A percentile compares a stretch with the other conserved stretches of the same genome.
These are phyloP conservation scores for Penicillium sp. DNA, from an alignment of 2,329 filamentous ascomycete genomes.

Conservation along the genomic window DNA sequence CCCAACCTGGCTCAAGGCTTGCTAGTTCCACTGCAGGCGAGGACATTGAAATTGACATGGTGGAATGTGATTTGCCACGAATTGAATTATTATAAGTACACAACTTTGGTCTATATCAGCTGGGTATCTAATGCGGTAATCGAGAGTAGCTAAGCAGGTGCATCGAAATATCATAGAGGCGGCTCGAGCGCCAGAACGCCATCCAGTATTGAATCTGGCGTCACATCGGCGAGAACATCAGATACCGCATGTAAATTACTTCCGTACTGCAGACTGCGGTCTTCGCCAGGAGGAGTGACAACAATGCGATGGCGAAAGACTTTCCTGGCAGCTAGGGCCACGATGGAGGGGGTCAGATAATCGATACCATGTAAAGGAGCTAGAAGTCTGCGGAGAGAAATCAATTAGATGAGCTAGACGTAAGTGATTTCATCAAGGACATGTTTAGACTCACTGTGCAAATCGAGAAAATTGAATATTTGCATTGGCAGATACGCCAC, in stretches of 20 bases:
- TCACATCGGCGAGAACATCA: slow-evolving; percentile 61
- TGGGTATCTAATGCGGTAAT: slow-evolving; percentile 4
- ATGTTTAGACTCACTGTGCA: slow-evolving; percentile 49
- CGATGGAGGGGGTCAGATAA: slow-evolving; percentile 80
- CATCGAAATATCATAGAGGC: slow-evolving; percentile 48
- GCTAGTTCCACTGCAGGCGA: neutral
- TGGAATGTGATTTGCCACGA: neutral
- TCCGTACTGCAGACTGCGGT: slow-evolving; percentile 91
- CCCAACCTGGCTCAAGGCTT: neutral
- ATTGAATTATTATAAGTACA: neutral
- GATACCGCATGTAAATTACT: slow-evolving; percentile 71
- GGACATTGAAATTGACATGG: neutral
- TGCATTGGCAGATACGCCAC: slow-evolving; percentile 73
- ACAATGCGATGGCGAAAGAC: slow-evolving; percentile 82
- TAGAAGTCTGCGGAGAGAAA: slow-evolving; percentile 46
- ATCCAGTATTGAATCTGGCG: slow-evolving; percentile 57
- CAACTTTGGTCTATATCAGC: neutral
- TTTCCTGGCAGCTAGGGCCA: slow-evolving; percentile 79
- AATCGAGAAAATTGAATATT: slow-evolving; percentile 75
- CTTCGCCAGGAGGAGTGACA: slow-evolving; percentile 66
- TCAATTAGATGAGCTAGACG: neutral
- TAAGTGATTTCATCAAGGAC: neutral
- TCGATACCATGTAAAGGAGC: slow-evolving; percentile 77
- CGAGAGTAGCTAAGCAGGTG: neutral
- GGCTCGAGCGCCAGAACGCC: slow-evolving; percentile 59